Percentiles rank a stretch among this genome's conserved stretches.
Conservation (phyloP, 495 filamentous ascomycete genomes). For the Penicillium dipodomyicola region DNA sequence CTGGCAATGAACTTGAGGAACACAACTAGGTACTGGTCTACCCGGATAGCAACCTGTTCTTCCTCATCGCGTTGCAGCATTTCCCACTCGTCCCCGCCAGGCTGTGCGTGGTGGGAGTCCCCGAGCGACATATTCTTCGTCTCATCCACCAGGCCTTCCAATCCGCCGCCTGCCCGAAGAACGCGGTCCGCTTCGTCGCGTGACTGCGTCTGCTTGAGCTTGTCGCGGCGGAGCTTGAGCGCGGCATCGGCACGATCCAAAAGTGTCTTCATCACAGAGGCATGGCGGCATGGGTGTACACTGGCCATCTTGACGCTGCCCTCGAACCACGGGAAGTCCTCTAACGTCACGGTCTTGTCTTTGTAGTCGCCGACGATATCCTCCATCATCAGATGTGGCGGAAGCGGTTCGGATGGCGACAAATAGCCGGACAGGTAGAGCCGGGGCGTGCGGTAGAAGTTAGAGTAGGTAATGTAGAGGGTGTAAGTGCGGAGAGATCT, state of each 20-base stretch:
- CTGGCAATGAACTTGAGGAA: constrained; percentile 98
- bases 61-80: constrained; percentile 66
- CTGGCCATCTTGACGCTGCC: constrained; percentile 86
- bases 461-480: constrained; percentile 96
- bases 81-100: constrained; percentile 83
- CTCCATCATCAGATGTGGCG: constrained; percentile 94
- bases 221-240: constrained; percentile 81
- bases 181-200: constrained; percentile 40
- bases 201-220: constrained; percentile 56
- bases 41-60: constrained; percentile 84
- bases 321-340: constrained; percentile 93
- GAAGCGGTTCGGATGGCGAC: constrained; percentile 76
- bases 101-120: constrained; percentile 53
- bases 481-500: constrained; percentile 90
- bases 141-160: constrained; percentile 65
- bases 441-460: constrained; percentile 94
- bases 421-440: constrained; percentile 92
- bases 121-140: constrained; percentile 47
- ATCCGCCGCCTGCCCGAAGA: constrained; percentile 50
- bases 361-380: constrained; percentile 99
- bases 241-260: constrained; percentile 93
- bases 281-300: constrained; percentile 92
- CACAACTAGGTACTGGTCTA: constrained; percentile 96
- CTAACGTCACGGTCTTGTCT: constrained; percentile 97
- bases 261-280: constrained; percentile 95